Base-by-base conservation (phyloP, 1,139 yeast genomes). In the Saccharomyces hybrid region DNA sequence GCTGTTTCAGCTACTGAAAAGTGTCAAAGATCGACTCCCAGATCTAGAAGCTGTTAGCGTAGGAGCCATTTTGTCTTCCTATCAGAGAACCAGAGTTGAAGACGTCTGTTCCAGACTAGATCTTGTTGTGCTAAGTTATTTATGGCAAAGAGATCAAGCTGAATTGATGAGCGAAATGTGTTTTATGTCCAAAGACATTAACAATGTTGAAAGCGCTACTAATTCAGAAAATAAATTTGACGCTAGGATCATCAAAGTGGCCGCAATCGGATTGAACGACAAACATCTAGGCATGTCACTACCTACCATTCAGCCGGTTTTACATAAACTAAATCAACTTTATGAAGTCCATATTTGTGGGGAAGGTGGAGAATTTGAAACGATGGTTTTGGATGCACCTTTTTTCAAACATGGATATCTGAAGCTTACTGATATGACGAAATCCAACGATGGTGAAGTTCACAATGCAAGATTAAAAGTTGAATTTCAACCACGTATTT, bases 301-400 rank as follows among this genome's bases (percentile, higher is more conserved):
- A 47, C 78, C 76, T 1, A 79, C 87, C 59, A 73, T 86, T 61
- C 79, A 80, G 54, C 85, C 89, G 0, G 77, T 75, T 1, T 70
- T 93, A 65, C 63, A 78, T 9, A 75, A 74, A 46, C 73, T 91
- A 60, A 86, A 91, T 64, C 61, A 68, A 9, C 72, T 74, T 71
- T 91, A 82, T 68, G 95, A 91, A 1, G 88, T 91, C 7, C 97
- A 93, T 68, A 82, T 93, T 0, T 93, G 99, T 73, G 99, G 99
- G 6, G 99, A 93, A 73, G 99, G 99, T 23, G 99, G 99, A 1
- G 99, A 93, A 69, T 93, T 90, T 68, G 99, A 93, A 67, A 85
- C 96, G 0, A 74, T 91, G 61, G 98, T 93, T 2, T 75, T 93
- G 31, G 97, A 93, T 69, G 88, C 95, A 2, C 95, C 96, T 0